Conservation (phyloP, 2,329 filamentous ascomycete genomes). For the Colletotrichum abscissum region DNA sequence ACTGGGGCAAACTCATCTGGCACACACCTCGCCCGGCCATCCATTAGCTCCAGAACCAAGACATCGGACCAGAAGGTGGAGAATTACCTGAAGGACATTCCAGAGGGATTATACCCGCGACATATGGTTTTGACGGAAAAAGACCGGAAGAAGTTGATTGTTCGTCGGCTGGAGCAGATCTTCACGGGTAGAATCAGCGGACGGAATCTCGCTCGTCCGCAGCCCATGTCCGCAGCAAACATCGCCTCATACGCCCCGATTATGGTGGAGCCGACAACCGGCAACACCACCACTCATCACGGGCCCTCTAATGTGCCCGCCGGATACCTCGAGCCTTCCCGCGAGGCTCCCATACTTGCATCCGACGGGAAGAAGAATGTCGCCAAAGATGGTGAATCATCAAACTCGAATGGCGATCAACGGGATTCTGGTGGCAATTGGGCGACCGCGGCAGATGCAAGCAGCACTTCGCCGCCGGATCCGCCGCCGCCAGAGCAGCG, state of each 20-base stretch:
- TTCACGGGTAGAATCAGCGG: constrained; percentile 77
- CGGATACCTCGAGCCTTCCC: constrained; percentile 45
- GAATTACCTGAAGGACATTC: constrained; percentile 78
- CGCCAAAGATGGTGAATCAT: constrained; percentile 58
- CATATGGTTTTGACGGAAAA: constrained; percentile 74
- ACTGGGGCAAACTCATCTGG: constrained; percentile 59
- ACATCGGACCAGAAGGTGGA: constrained; percentile 72
- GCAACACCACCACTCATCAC: constrained; percentile 43
- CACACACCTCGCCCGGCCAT: constrained; percentile 50
- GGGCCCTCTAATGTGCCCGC: constrained; percentile 44
- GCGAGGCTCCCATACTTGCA: constrained; percentile 62
- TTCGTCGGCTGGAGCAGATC: constrained; percentile 80
- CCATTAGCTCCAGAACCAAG: constrained; percentile 48
- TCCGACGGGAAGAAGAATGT: constrained; percentile 51
- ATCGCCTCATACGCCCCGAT: constrained; percentile 36
- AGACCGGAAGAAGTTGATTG: constrained; percentile 81
- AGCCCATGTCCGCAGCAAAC: constrained; percentile 36
- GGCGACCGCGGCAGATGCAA: constrained; percentile 34
- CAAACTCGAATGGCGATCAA: constrained; percentile 61
- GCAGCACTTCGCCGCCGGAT: constrained; percentile 54
- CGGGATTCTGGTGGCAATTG: constrained; percentile 54
- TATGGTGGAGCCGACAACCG: constrained; percentile 44
- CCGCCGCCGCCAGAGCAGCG: constrained; percentile 72
- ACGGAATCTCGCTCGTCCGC: constrained; percentile 47
- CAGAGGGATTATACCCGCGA: constrained; percentile 73